Percentiles rank a stretch among this genome's conserved stretches.
Evolutionary conservation across 108 stramenopile species (phyloP).

Genomic region (Nannochloropsis gaditana): DNA sequence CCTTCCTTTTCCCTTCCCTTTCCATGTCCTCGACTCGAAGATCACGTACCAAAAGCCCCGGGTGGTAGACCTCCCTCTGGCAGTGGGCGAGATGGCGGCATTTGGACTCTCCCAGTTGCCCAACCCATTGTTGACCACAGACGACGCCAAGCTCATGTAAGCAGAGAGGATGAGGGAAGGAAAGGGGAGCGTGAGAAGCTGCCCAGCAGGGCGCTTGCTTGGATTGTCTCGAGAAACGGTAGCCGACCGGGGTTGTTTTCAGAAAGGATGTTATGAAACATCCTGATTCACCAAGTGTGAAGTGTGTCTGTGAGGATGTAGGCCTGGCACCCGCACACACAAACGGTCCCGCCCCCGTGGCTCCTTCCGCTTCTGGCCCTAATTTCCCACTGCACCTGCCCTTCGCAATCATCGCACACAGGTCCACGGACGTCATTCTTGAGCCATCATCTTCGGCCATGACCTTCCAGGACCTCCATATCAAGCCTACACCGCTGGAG

Average conservation of each 20-base stretch:
- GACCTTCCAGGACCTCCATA: neutral
- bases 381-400: neutral
- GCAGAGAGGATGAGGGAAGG: neutral
- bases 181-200: neutral
- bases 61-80: neutral
- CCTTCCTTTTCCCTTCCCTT: neutral
- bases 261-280: too few relatives aligned
- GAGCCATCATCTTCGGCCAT: neutral
- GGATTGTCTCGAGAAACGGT: neutral
- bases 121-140: neutral
- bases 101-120: neutral
- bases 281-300: too few relatives aligned
- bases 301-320: neutral
- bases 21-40: neutral
- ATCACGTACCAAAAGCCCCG: neutral
- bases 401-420: neutral
- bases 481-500: neutral
- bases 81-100: neutral
- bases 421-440: conserved; percentile 4
- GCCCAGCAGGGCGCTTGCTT: neutral
- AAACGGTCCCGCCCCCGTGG: neutral
- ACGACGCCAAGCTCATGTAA: neutral
- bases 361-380: neutral
- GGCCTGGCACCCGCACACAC: neutral
- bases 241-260: too few relatives aligned